Base-by-base conservation (phyloP, 1,284 basidiomycete genomes). In the Stereum hirsutum region DNA sequence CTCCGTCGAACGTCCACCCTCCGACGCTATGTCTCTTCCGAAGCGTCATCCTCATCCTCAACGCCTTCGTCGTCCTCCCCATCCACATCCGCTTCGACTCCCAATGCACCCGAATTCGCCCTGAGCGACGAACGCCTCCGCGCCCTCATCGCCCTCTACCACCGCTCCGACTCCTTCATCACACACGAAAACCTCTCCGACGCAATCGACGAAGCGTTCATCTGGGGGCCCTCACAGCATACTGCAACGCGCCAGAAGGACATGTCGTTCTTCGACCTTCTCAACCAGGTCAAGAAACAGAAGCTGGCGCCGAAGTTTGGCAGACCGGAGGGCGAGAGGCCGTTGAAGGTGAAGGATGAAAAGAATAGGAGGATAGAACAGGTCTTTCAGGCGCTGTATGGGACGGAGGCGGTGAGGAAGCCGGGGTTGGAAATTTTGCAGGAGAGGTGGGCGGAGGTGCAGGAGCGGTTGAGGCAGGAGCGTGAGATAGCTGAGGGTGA, bases 101-200 rank as follows among this genome's bases (percentile, higher is more conserved):
- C 42, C 15, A 40, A 26, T 21, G 6, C 39, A 12, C 30, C 37
- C 17, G 31, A 40, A 32, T 52, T 50, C 14, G 23, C 46, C 6
- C 69, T 79, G 4, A 65, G 78, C 1, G 65, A 71, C n/a, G 65
- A 70, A 26, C 84, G 79, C 61, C 66, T 85, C 64, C 79, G 81
- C 47, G 77, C 81, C 5, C 75, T 87, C 50, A 70, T 85, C 46
- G 70, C 74, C 7, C 70, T 87, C 38, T 87, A 87, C 64, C 83
- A 87, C 65, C 72, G 82, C 60, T 62, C 77, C 35, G 71, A 73
- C 42, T 62, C 62, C 4, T 85, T 81, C 63, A 71, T 87, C 48
- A 83, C 82, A 7, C 66, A 66, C n/a, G 77, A 82, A 48, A 84
- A 72, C 52, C 72, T 87, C 31, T 68, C 71, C 19, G 49, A 66